phyloP scores from a whole-genome alignment of 495 filamentous ascomycete genomes.

The Bombardia bombarda region DNA sequence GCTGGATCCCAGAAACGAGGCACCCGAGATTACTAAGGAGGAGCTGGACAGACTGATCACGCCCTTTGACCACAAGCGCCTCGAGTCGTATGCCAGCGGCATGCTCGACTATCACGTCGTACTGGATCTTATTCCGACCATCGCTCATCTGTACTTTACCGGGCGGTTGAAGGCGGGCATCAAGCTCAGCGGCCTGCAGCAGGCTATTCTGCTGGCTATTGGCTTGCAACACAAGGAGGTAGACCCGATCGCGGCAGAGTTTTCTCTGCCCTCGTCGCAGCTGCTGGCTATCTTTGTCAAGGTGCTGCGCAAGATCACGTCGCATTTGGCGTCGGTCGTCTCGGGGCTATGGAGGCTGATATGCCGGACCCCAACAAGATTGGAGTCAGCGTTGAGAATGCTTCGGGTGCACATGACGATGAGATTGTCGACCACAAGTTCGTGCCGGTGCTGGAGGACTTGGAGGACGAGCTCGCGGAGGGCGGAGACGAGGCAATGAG shows the following conservation, averaged over 20 bases:
- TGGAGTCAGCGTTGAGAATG: conserved; percentile 48
- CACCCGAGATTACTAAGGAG: conserved; percentile 52
- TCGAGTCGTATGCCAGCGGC: conserved; percentile 93
- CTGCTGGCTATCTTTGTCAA: conserved; percentile 96
- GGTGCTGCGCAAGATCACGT: conserved; percentile 77
- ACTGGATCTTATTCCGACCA: conserved; percentile 77
- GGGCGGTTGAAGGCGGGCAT: conserved; percentile 59
- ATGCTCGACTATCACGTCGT: conserved; percentile 97
- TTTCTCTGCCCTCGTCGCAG: conserved; percentile 65
- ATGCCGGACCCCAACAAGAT: conserved; percentile 53
- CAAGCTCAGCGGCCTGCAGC: conserved; percentile 69
- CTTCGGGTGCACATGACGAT: conserved; percentile 48
- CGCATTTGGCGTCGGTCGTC: conserved; percentile 66
- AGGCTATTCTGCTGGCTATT: conserved; percentile 77
- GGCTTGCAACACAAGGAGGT: conserved; percentile 84
- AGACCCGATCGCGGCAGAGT: conserved; percentile 72
- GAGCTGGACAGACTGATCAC: conserved; percentile 71
- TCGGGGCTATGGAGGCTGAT: conserved; percentile 62
- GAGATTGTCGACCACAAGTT: conserved; percentile 54
- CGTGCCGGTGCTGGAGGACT: conserved; percentile 56
- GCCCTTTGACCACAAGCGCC: conserved; percentile 87
- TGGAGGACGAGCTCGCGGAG: conserved; percentile 83
- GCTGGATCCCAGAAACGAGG: conserved; percentile 40
- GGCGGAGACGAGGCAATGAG: conserved; percentile 68
- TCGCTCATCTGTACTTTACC: conserved; percentile 76